Evolutionary conservation across 345 rosid genomes (phyloP).

Genomic region (Camelina hispida): DNA sequence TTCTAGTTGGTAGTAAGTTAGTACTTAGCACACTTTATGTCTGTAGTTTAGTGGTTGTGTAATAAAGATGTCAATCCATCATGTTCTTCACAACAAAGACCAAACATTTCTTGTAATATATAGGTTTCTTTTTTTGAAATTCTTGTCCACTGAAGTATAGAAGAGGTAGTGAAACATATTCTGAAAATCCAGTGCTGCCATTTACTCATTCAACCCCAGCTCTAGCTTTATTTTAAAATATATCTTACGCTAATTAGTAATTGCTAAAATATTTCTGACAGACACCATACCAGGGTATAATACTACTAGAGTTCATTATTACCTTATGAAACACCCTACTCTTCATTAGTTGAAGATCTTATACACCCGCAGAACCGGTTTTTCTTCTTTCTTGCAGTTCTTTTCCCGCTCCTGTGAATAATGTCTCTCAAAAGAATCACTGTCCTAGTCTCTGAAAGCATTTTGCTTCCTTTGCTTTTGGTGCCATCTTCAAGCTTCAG

Average conservation of each 20-base stretch:
- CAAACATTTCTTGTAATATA: conserved; percentile 25
- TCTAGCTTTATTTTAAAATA: conserved; percentile 29
- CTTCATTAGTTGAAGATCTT: conserved; percentile 58
- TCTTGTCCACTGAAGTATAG: conserved; percentile 1
- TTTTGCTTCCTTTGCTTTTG: conserved; percentile 55
- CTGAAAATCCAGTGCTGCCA: neutral
- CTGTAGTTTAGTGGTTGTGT: conserved; percentile 24
- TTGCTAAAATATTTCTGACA: conserved; percentile 15
- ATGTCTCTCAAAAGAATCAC: conserved; percentile 71
- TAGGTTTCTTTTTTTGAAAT: conserved; percentile 4
- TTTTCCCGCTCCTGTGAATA: conserved; percentile 58
- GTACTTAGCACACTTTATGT: conserved; percentile 31
- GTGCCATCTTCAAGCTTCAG: conserved; percentile 71
- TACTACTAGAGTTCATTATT: conserved; percentile 6
- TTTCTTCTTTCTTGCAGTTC: conserved; percentile 57
- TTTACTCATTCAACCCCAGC: conserved; percentile 17
- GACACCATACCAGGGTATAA: conserved; percentile 3
- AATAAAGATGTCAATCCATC: conserved; percentile 45
- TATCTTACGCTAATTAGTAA: conserved; percentile 13
- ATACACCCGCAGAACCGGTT: conserved; percentile 70
- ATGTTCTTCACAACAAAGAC: conserved; percentile 20
- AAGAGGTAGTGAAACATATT: neutral
- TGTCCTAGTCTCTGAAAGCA: conserved; percentile 50
- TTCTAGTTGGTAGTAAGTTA: conserved; percentile 47
- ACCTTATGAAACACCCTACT: conserved; percentile 43